Percentiles rank a stretch among this genome's conserved stretches.
Evolutionary conservation across 2,329 filamentous ascomycete species (phyloP).

Genomic region (Talaromyces sp.): DNA sequence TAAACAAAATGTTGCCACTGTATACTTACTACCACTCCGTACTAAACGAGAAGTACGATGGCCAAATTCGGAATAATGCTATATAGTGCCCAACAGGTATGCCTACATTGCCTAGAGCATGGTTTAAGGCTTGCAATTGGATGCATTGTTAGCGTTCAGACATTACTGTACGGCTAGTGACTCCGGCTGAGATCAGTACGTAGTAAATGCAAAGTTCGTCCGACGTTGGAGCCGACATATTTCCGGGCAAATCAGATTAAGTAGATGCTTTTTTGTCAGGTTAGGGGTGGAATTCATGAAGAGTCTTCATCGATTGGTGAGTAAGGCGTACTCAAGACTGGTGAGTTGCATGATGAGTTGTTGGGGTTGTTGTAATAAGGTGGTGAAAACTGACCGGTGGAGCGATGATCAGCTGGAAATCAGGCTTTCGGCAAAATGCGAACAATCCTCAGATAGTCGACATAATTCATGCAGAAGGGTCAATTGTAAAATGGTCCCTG

Average conservation of each 20-base stretch:
- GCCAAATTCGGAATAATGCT: not conserved
- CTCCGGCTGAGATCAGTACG: not conserved
- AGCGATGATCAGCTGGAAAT: not conserved
- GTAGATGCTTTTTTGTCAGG: not conserved
- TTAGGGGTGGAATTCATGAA: not conserved
- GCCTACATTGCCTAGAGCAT: not conserved
- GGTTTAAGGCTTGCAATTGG: not conserved
- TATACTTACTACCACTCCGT: not conserved
- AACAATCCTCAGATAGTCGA: not conserved
- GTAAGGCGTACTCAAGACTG: not conserved
- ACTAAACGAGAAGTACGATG: not conserved
- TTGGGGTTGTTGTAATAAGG: not conserved
- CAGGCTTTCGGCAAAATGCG: not conserved
- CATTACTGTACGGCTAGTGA: not conserved
- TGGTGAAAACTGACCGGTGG: not conserved
- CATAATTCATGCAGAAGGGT: not conserved
- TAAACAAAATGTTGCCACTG: not conserved
- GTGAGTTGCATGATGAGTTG: not conserved
- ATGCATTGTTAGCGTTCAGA: not conserved
- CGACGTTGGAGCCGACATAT: not conserved
- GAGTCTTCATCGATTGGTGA: not conserved
- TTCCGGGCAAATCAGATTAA: not conserved
- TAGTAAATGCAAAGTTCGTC: not conserved
- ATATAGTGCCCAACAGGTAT: not conserved
- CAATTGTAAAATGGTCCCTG: not conserved